Evolutionary conservation across 352 stramenopile genomes (phyloP).

Genomic region (Globisporangium solare): DNA sequence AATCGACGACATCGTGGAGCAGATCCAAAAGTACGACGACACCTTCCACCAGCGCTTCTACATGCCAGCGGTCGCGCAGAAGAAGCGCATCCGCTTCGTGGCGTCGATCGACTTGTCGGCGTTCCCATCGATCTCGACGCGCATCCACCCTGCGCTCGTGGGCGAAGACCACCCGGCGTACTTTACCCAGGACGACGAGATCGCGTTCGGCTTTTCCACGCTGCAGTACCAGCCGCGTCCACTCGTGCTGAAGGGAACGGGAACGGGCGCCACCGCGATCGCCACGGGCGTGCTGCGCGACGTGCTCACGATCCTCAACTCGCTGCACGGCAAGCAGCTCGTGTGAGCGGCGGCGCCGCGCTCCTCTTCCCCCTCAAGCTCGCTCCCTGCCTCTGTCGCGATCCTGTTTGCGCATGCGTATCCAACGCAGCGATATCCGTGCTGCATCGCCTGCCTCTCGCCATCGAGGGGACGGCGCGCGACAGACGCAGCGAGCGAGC

Average conservation of each 20-base stretch:
- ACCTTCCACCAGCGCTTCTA: constrained; percentile 57
- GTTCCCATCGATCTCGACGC: constrained; percentile 44
- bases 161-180: constrained; percentile 59
- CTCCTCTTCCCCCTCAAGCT: too few relatives aligned
- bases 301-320: constrained; percentile 69
- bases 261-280: constrained; percentile 51
- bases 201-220: constrained; percentile 67
- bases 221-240: constrained; percentile 62
- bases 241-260: constrained; percentile 65
- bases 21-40: constrained; percentile 51
- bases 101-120: constrained; percentile 54
- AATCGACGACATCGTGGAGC: constrained; percentile 41
- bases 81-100: constrained; percentile 62
- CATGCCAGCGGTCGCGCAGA: constrained; percentile 28
- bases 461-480: too few relatives aligned
- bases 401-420: too few relatives aligned
- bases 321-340: constrained; percentile 47
- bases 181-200: constrained; percentile 65
- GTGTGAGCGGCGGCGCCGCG: too few relatives aligned
- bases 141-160: constrained; percentile 47
- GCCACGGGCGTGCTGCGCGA: constrained; percentile 73
- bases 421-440: too few relatives aligned
- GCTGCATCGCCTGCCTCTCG: too few relatives aligned
- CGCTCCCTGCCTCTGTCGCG: too few relatives aligned
- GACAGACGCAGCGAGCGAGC: too few relatives aligned